Evolutionary conservation across 1,284 basidiomycete genomes (phyloP).

Genomic region (Cystobasidium slooffiae): DNA sequence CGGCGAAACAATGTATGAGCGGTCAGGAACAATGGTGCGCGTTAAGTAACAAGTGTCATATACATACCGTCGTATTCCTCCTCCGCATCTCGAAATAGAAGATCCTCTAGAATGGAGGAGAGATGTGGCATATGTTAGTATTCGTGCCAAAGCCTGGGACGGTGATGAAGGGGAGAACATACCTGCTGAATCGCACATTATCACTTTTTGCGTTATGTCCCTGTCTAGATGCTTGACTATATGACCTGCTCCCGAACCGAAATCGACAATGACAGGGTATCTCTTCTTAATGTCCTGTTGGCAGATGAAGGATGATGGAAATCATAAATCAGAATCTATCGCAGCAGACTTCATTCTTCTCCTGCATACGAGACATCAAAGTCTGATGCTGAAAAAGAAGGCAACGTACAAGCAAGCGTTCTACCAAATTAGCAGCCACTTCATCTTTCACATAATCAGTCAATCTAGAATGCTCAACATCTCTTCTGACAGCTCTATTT

Average conservation of each 20-base stretch:
- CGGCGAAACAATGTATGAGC: background rate
- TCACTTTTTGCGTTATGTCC: slow-evolving; percentile 71
- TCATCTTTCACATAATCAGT: slow-evolving; percentile 94
- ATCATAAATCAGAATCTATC: background rate
- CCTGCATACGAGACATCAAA: background rate
- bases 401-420: slow-evolving; percentile 73
- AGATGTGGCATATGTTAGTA: background rate
- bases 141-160: background rate
- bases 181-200: slow-evolving; percentile 91
- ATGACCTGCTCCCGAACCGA: slow-evolving; percentile 93
- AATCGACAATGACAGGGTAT: slow-evolving; percentile 79
- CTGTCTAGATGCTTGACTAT: slow-evolving; percentile 81
- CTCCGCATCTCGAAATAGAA: slow-evolving; percentile 73
- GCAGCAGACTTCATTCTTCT: background rate
- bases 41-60: slow-evolving; percentile 3
- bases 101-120: slow-evolving; percentile 61
- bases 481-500: slow-evolving; percentile 68
- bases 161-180: slow-evolving; percentile 50
- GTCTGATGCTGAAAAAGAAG: background rate
- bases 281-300: slow-evolving; percentile 85
- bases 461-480: slow-evolving; percentile 67
- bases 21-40: background rate
- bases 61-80: slow-evolving; percentile 72
- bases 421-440: slow-evolving; percentile 85
- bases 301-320: background rate